Percentiles rank a stretch among this genome's conserved stretches.
Evolutionary conservation across 2,329 filamentous ascomycete genomes (phyloP).

Genomic region (Colletotrichum musae): DNA sequence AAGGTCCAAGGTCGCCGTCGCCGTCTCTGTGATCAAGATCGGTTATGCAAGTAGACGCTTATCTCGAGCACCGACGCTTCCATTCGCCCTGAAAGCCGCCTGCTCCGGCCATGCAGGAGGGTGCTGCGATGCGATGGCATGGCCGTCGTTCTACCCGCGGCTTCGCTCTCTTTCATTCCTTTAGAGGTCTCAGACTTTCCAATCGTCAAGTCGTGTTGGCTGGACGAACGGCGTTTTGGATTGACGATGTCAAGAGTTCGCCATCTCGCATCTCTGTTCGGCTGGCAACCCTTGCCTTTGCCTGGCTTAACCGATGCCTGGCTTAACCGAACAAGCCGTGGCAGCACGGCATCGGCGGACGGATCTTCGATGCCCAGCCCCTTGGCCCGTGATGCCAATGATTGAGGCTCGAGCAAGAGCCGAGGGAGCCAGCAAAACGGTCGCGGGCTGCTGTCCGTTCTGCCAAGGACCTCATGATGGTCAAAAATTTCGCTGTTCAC

Average conservation of each 20-base stretch:
- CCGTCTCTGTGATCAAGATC: background rate
- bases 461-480: background rate
- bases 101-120: too few relatives aligned
- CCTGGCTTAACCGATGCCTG: constrained; percentile 2
- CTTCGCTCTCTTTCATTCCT: background rate
- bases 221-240: constrained; percentile 4
- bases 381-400: constrained; percentile 37
- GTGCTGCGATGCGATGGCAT: too few relatives aligned
- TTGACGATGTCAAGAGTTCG: too few relatives aligned
- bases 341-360: background rate
- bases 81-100: background rate
- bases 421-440: constrained; percentile 11
- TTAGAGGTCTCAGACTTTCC: background rate
- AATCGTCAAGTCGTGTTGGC: background rate
- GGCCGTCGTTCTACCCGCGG: too few relatives aligned
- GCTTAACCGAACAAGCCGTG: constrained; percentile 19
- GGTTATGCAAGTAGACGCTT: constrained; percentile 26
- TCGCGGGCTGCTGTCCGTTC: background rate
- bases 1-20: background rate
- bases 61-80: background rate
- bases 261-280: background rate
- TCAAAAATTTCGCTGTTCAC: background rate
- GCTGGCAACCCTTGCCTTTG: background rate
- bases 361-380: constrained; percentile 31
- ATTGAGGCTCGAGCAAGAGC: constrained; percentile 34